Base-by-base conservation (phyloP, 179 eudicot species). In the Patellifolia procumbens region DNA sequence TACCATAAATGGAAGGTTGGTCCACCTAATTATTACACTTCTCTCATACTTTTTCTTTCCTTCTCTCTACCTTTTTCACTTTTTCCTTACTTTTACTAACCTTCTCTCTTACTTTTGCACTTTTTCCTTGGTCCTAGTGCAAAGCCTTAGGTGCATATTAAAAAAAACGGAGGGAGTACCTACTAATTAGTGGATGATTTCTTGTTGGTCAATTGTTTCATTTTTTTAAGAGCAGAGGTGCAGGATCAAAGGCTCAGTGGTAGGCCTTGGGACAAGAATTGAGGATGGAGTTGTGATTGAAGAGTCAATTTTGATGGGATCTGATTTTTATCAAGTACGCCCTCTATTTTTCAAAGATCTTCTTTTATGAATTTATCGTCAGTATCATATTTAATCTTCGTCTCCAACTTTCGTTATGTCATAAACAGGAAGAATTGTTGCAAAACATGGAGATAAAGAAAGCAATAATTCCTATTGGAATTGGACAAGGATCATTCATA, bases 251-350 rank as follows among this genome's bases (percentile, higher is more conserved):
- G 83, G 87, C 56, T 67, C 97, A 56, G 88, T 92, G 16, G 79
- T 92, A 52, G 96, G 97, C 74, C 76, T 82, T 70, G 84, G 90
- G 61, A 82, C 92, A 63, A 83, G 86, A 80, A 74, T 92, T 39
- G 88, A 87, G 43, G 86, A 89, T 67, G 87, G 85, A 74, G 92
- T 82, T 56, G 79, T 83, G 45, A 79, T 92, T 28, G 90, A 91
- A 83, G 91, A 92, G 81, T 86, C 96, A n/a, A 73, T 92, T n/a
- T 80, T 92, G 68, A 85, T 92, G 91, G 97, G 96, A 58, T 88
- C 94, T 34, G 96, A 92, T 81, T 53, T 79, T 66, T 91, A 88
- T 79, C 87, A 87, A 76, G 96, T 88, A 91, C 77, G 84, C 16
- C 1, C 42, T 20, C 11, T 29, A 6, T 7, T 20, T 24, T 39